Evolutionary conservation across 1,284 basidiomycete species (phyloP).

Genomic region (Fomitopsis pinicola): DNA sequence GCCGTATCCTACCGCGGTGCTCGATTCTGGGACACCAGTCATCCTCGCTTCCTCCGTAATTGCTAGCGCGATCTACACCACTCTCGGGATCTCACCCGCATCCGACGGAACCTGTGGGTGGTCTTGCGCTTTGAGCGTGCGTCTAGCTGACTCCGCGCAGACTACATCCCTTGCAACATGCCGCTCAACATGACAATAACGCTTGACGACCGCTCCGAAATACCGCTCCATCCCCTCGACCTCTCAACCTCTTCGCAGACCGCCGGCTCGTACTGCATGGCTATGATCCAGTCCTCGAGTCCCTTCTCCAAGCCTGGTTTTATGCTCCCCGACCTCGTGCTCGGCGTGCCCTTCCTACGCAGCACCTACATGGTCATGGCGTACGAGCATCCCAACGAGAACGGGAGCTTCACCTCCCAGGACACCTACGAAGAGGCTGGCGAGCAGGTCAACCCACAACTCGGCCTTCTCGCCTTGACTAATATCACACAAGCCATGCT

Average conservation of each 20-base stretch:
- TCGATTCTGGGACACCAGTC: conserved; percentile 64
- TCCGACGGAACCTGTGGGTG: conserved; percentile 60
- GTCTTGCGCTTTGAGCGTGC: not conserved
- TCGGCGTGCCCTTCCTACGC: conserved; percentile 72
- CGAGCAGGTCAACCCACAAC: conserved; percentile 35
- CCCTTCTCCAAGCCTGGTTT: too few species aligned
- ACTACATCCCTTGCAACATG: conserved; percentile 65
- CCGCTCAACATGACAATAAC: conserved; percentile 69
- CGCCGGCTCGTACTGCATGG: conserved; percentile 46
- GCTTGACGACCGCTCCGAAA: conserved; percentile 48
- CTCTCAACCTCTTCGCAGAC: conserved; percentile 51
- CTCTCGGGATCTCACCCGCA: conserved; percentile 54
- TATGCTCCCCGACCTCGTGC: conserved; percentile 54
- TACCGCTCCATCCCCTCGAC: conserved; percentile 69
- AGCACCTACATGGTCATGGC: conserved; percentile 72
- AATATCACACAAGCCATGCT: conserved; percentile 27
- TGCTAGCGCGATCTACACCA: conserved; percentile 79
- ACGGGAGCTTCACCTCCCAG: conserved; percentile 40
- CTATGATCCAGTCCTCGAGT: conserved; percentile 48
- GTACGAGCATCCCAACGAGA: conserved; percentile 42
- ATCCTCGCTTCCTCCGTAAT: conserved; percentile 55
- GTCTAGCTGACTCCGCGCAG: conserved; percentile 29
- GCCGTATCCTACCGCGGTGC: conserved; percentile 51
- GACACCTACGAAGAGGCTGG: conserved; percentile 10
- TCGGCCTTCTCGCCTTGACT: conserved; percentile 59